Evolutionary conservation across 177 flowering plant genomes (phyloP).

Genomic region (Vitis hybrid): DNA sequence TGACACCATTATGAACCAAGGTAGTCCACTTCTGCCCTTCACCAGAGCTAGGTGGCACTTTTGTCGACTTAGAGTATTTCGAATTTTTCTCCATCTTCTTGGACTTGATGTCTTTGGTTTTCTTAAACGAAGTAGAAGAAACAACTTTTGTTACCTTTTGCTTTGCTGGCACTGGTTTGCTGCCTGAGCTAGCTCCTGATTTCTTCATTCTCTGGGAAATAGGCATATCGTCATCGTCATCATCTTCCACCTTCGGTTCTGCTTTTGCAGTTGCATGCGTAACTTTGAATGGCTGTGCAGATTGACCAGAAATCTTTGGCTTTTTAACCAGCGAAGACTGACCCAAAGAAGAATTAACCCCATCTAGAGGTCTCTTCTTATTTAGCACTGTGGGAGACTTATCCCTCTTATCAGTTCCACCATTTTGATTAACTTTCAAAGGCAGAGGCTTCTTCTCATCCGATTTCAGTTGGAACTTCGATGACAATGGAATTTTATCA

Average conservation of each 20-base stretch:
- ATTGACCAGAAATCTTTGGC: constrained; percentile 42
- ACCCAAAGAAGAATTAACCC: constrained; percentile 26
- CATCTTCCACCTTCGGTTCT: constrained; percentile 39
- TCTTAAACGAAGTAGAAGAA: constrained; percentile 47
- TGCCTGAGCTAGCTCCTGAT: constrained; percentile 26
- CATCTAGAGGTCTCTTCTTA: constrained; percentile 64
- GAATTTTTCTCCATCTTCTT: constrained; percentile 53
- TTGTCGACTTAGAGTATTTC: constrained; percentile 67
- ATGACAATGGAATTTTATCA: constrained; percentile 65
- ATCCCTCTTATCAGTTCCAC: constrained; percentile 36
- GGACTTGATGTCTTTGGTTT: constrained; percentile 37
- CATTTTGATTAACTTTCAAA: constrained; percentile 60
- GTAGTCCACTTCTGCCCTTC: constrained; percentile 95
- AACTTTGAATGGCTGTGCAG: constrained; percentile 29
- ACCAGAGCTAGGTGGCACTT: constrained; percentile 68
- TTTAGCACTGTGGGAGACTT: constrained; percentile 32
- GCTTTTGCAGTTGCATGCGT: constrained; percentile 51
- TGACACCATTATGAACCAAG: constrained; percentile 91
- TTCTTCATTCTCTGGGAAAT: constrained; percentile 72
- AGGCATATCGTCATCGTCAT: constrained; percentile 68
- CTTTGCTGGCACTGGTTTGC: constrained; percentile 42
- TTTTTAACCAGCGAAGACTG: constrained; percentile 51
- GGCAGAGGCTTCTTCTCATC: constrained; percentile 50
- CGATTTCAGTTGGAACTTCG: constrained; percentile 37
- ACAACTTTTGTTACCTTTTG: constrained; percentile 32